These are phyloP conservation scores for Cenococcum geophilum DNA, from an alignment of 495 filamentous ascomycete genomes.

Conservation along the genomic window DNA sequence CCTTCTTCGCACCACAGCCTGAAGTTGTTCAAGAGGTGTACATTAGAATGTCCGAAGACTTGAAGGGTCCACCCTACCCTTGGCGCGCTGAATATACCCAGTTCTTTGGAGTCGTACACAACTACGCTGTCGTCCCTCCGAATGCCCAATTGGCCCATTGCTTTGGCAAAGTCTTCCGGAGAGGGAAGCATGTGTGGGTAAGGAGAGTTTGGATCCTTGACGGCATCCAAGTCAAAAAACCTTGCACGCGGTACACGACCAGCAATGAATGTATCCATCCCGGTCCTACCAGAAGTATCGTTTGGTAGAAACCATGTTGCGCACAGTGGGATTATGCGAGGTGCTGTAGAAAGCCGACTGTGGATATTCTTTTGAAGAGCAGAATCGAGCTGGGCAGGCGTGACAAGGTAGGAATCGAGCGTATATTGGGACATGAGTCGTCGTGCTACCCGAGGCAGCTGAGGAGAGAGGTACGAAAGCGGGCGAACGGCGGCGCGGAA, in stretches of 20 bases:
- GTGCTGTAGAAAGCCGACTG: constrained; percentile 65
- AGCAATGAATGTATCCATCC: constrained; percentile 66
- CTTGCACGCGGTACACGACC: constrained; percentile 76
- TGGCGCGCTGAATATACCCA: constrained; percentile 90
- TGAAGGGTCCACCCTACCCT: constrained; percentile 88
- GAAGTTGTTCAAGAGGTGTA: constrained; percentile 93
- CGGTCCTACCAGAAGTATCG: constrained; percentile 61
- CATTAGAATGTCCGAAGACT: constrained; percentile 83
- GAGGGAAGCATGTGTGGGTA: constrained; percentile 97
- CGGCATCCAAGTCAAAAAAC: constrained; percentile 93
- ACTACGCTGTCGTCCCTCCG: constrained; percentile 79
- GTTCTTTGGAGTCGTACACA: constrained; percentile 82
- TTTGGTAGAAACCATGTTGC: constrained; percentile 96
- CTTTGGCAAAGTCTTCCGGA: constrained; percentile 68
- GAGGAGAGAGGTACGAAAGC: constrained; percentile 10
- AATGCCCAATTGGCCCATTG: constrained; percentile 85
- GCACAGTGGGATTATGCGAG: constrained; percentile 79
- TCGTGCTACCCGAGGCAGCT: neutral
- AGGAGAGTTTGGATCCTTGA: constrained; percentile 78
- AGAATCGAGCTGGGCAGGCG: constrained; percentile 70
- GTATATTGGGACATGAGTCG: constrained; percentile 41
- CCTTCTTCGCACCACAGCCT: constrained; percentile 79
- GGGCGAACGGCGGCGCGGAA: constrained; percentile 11
- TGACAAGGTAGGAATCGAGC: constrained; percentile 76
- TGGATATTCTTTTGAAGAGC: constrained; percentile 72